These are phyloP conservation scores for Cladosporium sp. DNA, from an alignment of 2,329 filamentous ascomycete species.

Conservation along the genomic window DNA sequence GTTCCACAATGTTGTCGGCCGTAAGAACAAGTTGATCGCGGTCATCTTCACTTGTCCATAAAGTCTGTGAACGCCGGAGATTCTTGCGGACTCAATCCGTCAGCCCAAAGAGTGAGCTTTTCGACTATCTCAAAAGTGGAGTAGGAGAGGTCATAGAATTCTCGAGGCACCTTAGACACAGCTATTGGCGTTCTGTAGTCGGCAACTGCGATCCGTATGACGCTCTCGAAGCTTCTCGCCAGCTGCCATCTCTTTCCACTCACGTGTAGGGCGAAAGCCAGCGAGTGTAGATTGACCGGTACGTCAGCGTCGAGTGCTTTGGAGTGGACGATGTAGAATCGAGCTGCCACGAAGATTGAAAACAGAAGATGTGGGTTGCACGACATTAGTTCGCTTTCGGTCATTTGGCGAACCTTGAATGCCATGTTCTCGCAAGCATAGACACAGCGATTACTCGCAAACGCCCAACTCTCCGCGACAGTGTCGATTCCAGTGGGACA, in stretches of 20 bases:
- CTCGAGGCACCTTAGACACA: slow-evolving; percentile 21
- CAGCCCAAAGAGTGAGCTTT: slow-evolving; percentile 23
- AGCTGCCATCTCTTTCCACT: slow-evolving; percentile 26
- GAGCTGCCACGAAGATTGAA: slow-evolving; percentile 25
- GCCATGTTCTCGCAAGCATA: slow-evolving; percentile 28
- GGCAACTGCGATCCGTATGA: slow-evolving; percentile 25
- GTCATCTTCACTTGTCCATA: neutral
- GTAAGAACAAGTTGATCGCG: no score
- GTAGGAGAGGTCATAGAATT: slow-evolving; percentile 28
- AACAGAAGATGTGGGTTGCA: slow-evolving; percentile 25
- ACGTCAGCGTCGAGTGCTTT: slow-evolving; percentile 24
- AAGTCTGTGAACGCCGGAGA: neutral
- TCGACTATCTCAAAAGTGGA: slow-evolving; percentile 28
- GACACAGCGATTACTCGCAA: slow-evolving; percentile 27
- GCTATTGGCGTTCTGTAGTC: slow-evolving; percentile 24
- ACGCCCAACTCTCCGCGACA: slow-evolving; percentile 26
- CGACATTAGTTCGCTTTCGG: slow-evolving; percentile 22
- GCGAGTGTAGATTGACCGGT: slow-evolving; percentile 23
- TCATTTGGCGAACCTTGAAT: slow-evolving; percentile 20
- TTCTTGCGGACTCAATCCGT: slow-evolving; percentile 11
- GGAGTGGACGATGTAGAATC: slow-evolving; percentile 28
- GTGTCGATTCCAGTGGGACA: slow-evolving; percentile 22
- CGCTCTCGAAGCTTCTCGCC: slow-evolving; percentile 22
- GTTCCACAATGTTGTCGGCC: neutral
- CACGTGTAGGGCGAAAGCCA: slow-evolving; percentile 24